Percentiles rank a stretch among this genome's conserved stretches.
Conservation (phyloP, 768 basidiomycete species). For the Harrya chromipes region DNA sequence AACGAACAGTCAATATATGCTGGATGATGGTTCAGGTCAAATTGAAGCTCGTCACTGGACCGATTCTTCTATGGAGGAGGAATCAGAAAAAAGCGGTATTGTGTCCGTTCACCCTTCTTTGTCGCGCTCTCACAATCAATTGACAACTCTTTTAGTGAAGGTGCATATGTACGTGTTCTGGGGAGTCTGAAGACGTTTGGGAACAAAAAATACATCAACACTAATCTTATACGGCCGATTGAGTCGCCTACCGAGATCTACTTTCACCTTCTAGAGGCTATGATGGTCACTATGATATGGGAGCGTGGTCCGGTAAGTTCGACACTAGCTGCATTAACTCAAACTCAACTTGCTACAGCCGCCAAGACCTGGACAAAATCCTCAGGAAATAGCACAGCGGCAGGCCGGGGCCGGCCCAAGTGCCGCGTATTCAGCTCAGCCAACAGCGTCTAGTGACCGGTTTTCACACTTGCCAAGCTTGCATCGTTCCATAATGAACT, state of each 20-base stretch:
- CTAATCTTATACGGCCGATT: conserved; percentile 65
- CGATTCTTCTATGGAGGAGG: conserved; percentile 59
- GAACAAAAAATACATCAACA: conserved; percentile 78
- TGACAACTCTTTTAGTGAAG: conserved; percentile 46
- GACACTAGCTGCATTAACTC: neutral
- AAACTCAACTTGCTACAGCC: conserved; percentile 25
- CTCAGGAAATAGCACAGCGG: conserved; percentile 11
- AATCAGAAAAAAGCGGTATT: conserved; percentile 48
- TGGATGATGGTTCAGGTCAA: conserved; percentile 85
- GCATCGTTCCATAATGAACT: conserved; percentile 63
- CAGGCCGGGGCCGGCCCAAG: conserved; percentile 14
- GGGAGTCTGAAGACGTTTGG: conserved; percentile 82
- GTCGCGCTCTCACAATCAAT: neutral
- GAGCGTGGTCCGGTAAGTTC: conserved; percentile 62
- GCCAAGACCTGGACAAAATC: conserved; percentile 30
- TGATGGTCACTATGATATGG: conserved; percentile 62
- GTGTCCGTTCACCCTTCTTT: conserved; percentile 32
- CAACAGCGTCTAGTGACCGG: conserved; percentile 37
- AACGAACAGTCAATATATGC: conserved; percentile 74
- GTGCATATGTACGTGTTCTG: conserved; percentile 75
- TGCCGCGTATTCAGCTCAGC: conserved; percentile 44
- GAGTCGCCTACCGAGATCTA: conserved; percentile 74
- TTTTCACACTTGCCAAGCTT: conserved; percentile 56
- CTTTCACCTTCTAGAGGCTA: conserved; percentile 77
- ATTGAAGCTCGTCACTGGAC: conserved; percentile 84